These are phyloP conservation scores for Epichloe baconii DNA, from an alignment of 2,329 filamentous ascomycete species.

Conservation along the genomic window DNA sequence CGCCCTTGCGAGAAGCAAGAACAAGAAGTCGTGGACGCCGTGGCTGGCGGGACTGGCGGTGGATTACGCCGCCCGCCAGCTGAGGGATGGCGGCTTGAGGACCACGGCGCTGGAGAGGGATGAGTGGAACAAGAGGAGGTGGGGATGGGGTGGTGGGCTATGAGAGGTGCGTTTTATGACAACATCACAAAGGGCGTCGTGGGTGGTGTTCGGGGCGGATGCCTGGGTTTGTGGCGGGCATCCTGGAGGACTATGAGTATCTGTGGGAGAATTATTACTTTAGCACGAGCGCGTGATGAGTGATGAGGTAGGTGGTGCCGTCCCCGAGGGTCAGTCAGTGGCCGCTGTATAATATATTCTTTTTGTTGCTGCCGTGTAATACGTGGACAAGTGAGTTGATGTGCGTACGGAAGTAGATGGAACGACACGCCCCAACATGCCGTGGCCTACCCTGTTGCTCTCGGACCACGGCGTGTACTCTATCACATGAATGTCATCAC, in stretches of 20 bases:
- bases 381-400: no score
- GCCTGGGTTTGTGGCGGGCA: slow-evolving; percentile 67
- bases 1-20: slow-evolving; percentile 58
- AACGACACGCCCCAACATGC: no score
- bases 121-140: slow-evolving; percentile 76
- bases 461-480: no score
- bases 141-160: slow-evolving; percentile 90
- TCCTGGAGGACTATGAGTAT: slow-evolving; percentile 93
- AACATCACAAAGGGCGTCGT: slow-evolving; percentile 71
- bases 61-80: slow-evolving; percentile 79
- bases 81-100: slow-evolving; percentile 59
- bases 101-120: slow-evolving; percentile 83
- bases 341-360: no score
- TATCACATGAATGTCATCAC: no score
- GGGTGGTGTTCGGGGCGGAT: slow-evolving; percentile 58
- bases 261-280: slow-evolving; percentile 99
- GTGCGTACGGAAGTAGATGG: no score
- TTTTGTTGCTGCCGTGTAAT: no score
- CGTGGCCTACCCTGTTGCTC: no score
- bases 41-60: slow-evolving; percentile 79
- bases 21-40: slow-evolving; percentile 76
- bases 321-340: background rate
- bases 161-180: slow-evolving; percentile 96
- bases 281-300: slow-evolving; percentile 36
- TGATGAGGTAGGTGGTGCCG: no score